A percentile compares a stretch with the other conserved stretches of the same genome.
Conservation (phyloP, 768 basidiomycete genomes). For the Boletus pseudopeckii region DNA sequence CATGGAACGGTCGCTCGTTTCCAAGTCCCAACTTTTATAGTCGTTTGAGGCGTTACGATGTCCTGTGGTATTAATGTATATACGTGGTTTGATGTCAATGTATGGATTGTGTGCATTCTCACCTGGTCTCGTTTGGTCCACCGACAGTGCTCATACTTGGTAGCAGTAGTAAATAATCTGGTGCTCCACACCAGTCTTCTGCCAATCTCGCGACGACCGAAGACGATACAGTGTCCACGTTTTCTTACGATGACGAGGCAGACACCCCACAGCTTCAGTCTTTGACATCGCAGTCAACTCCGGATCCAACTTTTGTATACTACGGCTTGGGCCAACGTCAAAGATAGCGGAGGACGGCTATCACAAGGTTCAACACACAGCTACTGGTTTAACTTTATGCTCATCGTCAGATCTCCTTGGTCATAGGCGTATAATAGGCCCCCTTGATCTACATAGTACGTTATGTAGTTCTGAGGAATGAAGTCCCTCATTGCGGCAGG, state of each 20-base stretch:
- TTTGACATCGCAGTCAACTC: too few relatives aligned
- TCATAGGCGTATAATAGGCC: too few relatives aligned
- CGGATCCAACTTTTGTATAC: too few relatives aligned
- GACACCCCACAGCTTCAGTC: too few relatives aligned
- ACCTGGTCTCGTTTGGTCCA: background rate
- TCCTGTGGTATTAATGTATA: background rate
- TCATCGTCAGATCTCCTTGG: too few relatives aligned
- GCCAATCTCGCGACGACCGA: background rate
- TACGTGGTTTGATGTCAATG: slow-evolving; percentile 1
- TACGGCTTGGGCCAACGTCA: too few relatives aligned
- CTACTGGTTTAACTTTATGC: too few relatives aligned
- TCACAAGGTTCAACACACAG: too few relatives aligned
- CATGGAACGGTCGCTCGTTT: background rate
- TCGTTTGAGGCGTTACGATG: background rate
- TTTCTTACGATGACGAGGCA: background rate
- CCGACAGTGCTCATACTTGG: background rate
- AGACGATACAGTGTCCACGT: background rate
- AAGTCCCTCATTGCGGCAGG: too few relatives aligned
- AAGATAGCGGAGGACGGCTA: too few relatives aligned
- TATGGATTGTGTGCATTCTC: background rate
- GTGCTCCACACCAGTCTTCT: background rate
- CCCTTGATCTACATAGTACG: too few relatives aligned
- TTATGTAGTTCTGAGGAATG: too few relatives aligned
- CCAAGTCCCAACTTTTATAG: background rate
- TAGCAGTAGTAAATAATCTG: background rate